These are phyloP conservation scores for Cryptosporidium meleagridis DNA, from an alignment of 169 alveolate species.

Conservation along the genomic window DNA sequence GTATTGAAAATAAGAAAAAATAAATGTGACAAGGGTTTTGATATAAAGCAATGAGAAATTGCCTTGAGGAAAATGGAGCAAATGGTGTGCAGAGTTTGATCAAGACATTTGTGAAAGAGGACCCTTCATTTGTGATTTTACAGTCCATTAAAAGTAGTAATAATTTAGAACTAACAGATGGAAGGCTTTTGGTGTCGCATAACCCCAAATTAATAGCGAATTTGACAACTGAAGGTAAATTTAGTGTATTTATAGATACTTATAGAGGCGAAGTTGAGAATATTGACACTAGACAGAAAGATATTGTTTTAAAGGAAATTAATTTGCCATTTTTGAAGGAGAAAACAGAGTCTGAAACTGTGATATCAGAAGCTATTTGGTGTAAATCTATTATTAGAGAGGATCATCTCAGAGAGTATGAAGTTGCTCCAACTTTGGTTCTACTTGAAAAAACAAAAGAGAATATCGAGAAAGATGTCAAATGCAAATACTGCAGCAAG, in stretches of 20 bases:
- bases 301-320: not conserved
- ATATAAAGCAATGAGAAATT: not conserved
- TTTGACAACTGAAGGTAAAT: conserved; percentile 16
- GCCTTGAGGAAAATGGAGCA: not conserved
- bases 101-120: not conserved
- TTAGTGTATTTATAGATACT: not conserved
- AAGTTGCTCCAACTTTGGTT: conserved; percentile 18
- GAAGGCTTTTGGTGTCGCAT: conserved; percentile 43
- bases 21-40: conserved; percentile 10
- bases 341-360: not conserved
- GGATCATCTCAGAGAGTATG: not conserved
- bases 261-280: not conserved
- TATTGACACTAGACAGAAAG: not conserved
- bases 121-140: conserved; percentile 12
- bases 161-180: not conserved
- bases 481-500: conserved; percentile 9
- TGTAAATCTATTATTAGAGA: conserved; percentile 19
- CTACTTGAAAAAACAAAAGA: conserved; percentile 9
- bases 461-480: not conserved
- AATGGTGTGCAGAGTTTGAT: not conserved
- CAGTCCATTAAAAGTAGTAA: not conserved
- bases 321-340: not conserved
- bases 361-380: conserved; percentile 47
- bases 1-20: conserved; percentile 10
- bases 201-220: conserved; percentile 28